Conservation (phyloP, 495 filamentous ascomycete species). For the Penicillium cinerascens region DNA sequence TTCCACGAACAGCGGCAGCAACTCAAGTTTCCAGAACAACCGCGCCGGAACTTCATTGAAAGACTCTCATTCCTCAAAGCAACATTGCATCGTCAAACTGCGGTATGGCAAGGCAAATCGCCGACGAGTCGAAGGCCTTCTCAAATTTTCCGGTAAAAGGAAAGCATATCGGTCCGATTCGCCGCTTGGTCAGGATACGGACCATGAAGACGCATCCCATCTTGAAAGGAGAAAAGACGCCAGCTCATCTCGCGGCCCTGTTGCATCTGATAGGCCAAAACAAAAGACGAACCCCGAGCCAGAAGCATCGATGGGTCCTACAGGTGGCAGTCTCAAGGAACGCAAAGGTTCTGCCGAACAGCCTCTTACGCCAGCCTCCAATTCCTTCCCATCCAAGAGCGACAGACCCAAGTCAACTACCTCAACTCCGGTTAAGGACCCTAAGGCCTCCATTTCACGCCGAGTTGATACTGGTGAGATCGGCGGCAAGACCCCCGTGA, state of each 20-base stretch:
- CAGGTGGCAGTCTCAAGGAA: constrained; percentile 19
- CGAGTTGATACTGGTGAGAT: constrained; percentile 26
- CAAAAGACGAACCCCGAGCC: constrained; percentile 22
- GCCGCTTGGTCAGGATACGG: constrained; percentile 23
- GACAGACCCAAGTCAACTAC: constrained; percentile 27
- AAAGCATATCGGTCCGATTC: constrained; percentile 27
- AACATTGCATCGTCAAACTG: constrained; percentile 32
- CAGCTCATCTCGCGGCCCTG: neutral
- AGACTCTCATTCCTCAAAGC: constrained; percentile 10
- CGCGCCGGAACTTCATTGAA: constrained; percentile 3
- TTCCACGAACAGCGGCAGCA: constrained; percentile 6
- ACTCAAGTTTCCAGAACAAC: constrained; percentile 6
- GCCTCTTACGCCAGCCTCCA: constrained; percentile 21
- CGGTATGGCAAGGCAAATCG: constrained; percentile 42
- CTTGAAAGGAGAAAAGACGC: constrained; percentile 14
- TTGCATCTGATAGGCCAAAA: constrained; percentile 12
- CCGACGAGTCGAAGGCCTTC: constrained; percentile 40
- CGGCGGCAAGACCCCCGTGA: constrained; percentile 30
- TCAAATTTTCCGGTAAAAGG: constrained; percentile 44
- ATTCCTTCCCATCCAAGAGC: constrained; percentile 12
- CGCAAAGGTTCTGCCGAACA: constrained; percentile 24
- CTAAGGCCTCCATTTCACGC: constrained; percentile 21
- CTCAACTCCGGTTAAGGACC: constrained; percentile 32
- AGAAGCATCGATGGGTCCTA: constrained; percentile 10
- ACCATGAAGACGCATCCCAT: constrained; percentile 19